phyloP scores from a whole-genome alignment of 257 asterid genomes.

The Scutellaria galericulata region DNA sequence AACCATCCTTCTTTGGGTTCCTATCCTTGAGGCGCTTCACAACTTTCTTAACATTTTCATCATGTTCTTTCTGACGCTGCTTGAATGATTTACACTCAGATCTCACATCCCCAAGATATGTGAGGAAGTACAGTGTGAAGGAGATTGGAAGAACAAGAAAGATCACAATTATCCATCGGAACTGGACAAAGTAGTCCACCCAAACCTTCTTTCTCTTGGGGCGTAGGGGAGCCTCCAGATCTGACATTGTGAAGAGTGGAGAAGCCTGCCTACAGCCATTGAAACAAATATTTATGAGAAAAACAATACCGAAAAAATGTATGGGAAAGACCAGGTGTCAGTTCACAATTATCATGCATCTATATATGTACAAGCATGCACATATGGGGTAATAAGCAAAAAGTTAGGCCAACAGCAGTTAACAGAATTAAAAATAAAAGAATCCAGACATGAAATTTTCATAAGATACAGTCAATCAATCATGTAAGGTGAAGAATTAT shows the following conservation, averaged over 20 bases:
- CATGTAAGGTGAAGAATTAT: background rate
- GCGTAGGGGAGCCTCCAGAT: slow-evolving; percentile 88
- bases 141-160: slow-evolving; percentile 87
- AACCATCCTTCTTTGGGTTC: slow-evolving; percentile 57
- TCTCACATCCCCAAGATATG: slow-evolving; percentile 75
- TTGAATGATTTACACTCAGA: slow-evolving; percentile 80
- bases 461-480: no score
- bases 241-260: slow-evolving; percentile 58
- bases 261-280: slow-evolving; percentile 46
- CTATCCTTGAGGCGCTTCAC: slow-evolving; percentile 56
- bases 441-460: no score
- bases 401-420: background rate
- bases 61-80: slow-evolving; percentile 59
- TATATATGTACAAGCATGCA: background rate
- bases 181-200: slow-evolving; percentile 83
- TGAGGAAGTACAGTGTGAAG: slow-evolving; percentile 71
- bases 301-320: slow-evolving; percentile 13
- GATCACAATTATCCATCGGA: slow-evolving; percentile 93
- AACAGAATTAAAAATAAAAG: no score
- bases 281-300: slow-evolving; percentile 19
- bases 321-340: background rate
- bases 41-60: slow-evolving; percentile 52
- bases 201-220: slow-evolving; percentile 88
- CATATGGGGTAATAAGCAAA: background rate
- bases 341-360: background rate